Conservation (phyloP, 2,329 filamentous ascomycete genomes). For the Immersiporthe knoxdaviesiana region DNA sequence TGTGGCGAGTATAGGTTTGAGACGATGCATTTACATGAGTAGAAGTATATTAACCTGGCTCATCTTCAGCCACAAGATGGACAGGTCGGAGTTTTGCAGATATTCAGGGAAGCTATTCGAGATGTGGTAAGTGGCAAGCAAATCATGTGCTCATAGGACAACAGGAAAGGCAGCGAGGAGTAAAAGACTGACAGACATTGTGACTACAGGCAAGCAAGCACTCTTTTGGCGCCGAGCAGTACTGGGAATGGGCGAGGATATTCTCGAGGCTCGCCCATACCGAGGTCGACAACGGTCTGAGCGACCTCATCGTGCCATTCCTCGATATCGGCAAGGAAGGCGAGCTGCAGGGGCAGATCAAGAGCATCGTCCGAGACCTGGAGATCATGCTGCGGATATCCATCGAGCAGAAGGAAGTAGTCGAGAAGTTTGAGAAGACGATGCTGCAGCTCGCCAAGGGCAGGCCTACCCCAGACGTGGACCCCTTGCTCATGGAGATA, state of each 20-base stretch:
- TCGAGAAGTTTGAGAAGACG: conserved; percentile 36
- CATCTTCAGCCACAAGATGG: conserved; percentile 19
- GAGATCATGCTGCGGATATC: conserved; percentile 49
- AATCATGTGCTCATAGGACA: not conserved
- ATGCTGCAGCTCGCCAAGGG: conserved; percentile 26
- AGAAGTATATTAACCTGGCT: no score
- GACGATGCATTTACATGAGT: no score
- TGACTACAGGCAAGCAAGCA: conserved; percentile 42
- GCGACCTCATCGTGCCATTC: conserved; percentile 32
- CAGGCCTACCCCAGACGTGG: conserved; percentile 30
- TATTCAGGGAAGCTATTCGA: conserved; percentile 27
- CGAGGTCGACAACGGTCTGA: conserved; percentile 33
- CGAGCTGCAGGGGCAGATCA: conserved; percentile 47
- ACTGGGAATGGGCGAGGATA: conserved; percentile 43
- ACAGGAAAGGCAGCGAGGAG: not conserved
- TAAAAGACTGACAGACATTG: not conserved
- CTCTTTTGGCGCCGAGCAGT: conserved; percentile 42
- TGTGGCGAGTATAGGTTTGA: no score
- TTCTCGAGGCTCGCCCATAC: conserved; percentile 33
- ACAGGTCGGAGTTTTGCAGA: conserved; percentile 17
- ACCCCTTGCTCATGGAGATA: conserved; percentile 29
- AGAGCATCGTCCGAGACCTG: conserved; percentile 53
- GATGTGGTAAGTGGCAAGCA: conserved; percentile 18
- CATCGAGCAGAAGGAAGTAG: conserved; percentile 40
- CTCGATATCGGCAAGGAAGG: conserved; percentile 49